These are phyloP conservation scores for Nitzschia sp. DNA, from an alignment of 108 stramenopile genomes.

Conservation along the genomic window DNA sequence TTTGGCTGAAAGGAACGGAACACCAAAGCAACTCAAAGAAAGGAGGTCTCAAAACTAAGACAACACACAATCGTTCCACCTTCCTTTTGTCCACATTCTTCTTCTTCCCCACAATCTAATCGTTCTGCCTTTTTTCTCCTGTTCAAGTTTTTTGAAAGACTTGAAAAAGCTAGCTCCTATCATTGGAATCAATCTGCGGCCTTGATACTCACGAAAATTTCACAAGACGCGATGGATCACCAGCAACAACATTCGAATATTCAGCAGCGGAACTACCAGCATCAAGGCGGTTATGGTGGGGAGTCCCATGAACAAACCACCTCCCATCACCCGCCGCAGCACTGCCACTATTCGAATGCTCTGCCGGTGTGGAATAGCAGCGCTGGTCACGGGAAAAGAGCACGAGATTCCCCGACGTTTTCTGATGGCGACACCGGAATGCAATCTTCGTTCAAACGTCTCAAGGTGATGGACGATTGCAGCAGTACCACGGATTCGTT, in stretches of 20 bases:
- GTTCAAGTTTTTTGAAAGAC: no score
- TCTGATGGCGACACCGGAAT: background rate
- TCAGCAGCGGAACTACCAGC: background rate
- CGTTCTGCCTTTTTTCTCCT: no score
- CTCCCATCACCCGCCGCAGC: background rate
- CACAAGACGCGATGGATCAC: background rate
- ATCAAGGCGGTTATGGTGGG: background rate
- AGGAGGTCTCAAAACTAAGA: background rate
- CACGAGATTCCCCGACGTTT: background rate
- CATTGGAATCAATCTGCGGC: no score
- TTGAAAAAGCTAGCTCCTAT: no score
- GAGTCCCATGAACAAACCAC: background rate
- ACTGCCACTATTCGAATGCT: background rate
- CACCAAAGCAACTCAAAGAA: background rate
- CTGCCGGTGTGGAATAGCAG: background rate
- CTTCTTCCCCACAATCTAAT: no score
- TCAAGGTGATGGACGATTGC: slow-evolving; percentile 5
- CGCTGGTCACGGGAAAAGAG: background rate
- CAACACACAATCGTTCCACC: background rate
- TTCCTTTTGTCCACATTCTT: background rate
- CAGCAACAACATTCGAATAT: background rate
- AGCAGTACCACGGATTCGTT: background rate
- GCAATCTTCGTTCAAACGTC: slow-evolving; percentile 12
- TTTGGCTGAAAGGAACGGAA: no score
- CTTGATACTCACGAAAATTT: background rate